Evolutionary conservation across 257 asterid genomes (phyloP).

Genomic region (Osmanthus fragrans): DNA sequence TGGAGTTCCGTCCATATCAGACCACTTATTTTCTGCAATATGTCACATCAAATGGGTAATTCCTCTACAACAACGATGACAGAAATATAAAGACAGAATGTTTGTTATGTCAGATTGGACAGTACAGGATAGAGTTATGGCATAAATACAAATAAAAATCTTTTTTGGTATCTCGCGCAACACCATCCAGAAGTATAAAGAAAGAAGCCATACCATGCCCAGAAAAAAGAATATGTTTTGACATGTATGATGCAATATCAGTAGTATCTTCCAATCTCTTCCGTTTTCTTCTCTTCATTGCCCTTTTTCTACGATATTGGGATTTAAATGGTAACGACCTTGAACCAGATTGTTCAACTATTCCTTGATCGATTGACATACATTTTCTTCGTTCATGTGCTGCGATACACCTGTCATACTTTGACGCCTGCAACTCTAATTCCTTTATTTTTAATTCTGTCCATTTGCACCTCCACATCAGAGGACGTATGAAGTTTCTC

Average conservation of each 20-base stretch:
- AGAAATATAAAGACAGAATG: not conserved
- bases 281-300: constrained; percentile 71
- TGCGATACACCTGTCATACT: constrained; percentile 44
- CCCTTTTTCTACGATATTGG: constrained; percentile 42
- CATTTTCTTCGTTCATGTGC: constrained; percentile 45
- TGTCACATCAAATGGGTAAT: constrained; percentile 10
- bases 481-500: constrained; percentile 77
- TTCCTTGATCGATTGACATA: constrained; percentile 36
- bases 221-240: constrained; percentile 70
- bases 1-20: constrained; percentile 58
- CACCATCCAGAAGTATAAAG: not conserved
- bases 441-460: constrained; percentile 72
- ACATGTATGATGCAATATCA: constrained; percentile 56
- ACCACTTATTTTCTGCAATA: constrained; percentile 62
- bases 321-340: constrained; percentile 48
- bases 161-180: not conserved
- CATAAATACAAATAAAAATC: not conserved
- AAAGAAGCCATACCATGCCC: constrained; percentile 51
- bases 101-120: not conserved
- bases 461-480: constrained; percentile 98
- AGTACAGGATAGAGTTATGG: not conserved
- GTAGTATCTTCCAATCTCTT: constrained; percentile 62
- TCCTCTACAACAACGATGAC: not conserved
- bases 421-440: constrained; percentile 63
- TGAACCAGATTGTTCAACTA: constrained; percentile 55